Evolutionary conservation across 148 eudicot genomes (phyloP).

Genomic region (Rhododendron williamsianum): DNA sequence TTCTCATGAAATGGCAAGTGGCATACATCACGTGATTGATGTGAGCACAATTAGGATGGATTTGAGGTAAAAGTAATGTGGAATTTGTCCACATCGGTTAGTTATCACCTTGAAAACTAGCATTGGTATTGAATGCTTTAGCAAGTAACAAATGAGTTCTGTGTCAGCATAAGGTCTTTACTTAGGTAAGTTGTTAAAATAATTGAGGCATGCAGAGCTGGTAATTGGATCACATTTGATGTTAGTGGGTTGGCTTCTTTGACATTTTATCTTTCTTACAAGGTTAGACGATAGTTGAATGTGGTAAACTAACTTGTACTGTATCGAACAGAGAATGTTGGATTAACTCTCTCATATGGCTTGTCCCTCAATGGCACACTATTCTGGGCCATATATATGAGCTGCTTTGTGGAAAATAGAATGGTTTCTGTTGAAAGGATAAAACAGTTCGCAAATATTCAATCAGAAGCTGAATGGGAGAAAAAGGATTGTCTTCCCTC

Average conservation of each 20-base stretch:
- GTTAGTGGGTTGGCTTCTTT: neutral
- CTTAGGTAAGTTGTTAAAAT: neutral
- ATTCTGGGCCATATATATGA: constrained; percentile 58
- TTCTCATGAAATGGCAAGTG: neutral
- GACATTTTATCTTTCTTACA: neutral
- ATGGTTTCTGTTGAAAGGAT: constrained; percentile 97
- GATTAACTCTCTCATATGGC: constrained; percentile 89
- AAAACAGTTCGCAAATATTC: constrained; percentile 69
- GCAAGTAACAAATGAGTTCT: neutral
- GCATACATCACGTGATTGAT: neutral
- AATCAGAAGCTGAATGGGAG: constrained; percentile 85
- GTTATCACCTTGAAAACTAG: too few species aligned
- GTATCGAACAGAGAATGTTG: constrained; percentile 64
- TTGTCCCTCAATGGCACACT: constrained; percentile 69
- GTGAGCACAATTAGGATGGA: neutral
- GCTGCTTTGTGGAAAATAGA: constrained; percentile 84
- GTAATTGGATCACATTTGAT: neutral
- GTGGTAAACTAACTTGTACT: constrained; percentile 6
- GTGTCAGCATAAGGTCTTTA: neutral
- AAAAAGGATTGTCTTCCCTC: constrained; percentile 58
- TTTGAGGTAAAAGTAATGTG: neutral
- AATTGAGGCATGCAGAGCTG: neutral
- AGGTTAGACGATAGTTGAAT: neutral
- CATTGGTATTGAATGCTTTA: too few species aligned
- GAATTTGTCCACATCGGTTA: too few species aligned